Conservation (phyloP, 768 basidiomycete genomes). For the Suillus luteus region DNA sequence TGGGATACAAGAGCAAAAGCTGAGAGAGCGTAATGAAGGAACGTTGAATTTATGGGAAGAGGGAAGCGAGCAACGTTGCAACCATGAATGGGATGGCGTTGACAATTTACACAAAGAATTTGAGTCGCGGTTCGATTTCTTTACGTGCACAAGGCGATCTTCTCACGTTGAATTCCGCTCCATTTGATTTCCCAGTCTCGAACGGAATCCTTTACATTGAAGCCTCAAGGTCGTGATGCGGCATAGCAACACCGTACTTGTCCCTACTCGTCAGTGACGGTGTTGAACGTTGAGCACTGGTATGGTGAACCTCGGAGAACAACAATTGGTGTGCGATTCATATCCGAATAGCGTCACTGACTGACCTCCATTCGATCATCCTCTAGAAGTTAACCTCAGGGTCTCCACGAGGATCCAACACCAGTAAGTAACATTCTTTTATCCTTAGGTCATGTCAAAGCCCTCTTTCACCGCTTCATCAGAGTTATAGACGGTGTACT, state of each 20-base stretch:
- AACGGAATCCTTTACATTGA: slow-evolving; percentile 9
- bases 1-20: slow-evolving; percentile 11
- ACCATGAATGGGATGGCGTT: slow-evolving; percentile 11
- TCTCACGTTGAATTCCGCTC: slow-evolving; percentile 10
- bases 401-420: not conserved
- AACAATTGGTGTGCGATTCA: slow-evolving; percentile 20
- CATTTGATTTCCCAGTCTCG: slow-evolving; percentile 5
- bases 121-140: not conserved
- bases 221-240: not conserved
- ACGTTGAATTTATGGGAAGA: slow-evolving; percentile 29
- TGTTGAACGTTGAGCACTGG: not conserved
- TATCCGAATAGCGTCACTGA: slow-evolving; percentile 20
- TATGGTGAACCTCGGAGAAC: not conserved
- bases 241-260: not conserved
- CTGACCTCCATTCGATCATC: not conserved
- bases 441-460: not conserved
- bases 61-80: slow-evolving; percentile 24
- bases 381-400: not conserved
- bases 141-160: slow-evolving; percentile 5
- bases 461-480: not conserved
- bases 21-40: slow-evolving; percentile 14
- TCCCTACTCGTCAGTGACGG: not conserved
- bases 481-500: not conserved
- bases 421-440: not conserved
- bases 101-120: slow-evolving; percentile 7